Evolutionary conservation across 108 stramenopile genomes (phyloP).

Genomic region (Pseudonitzschia multiseries): DNA sequence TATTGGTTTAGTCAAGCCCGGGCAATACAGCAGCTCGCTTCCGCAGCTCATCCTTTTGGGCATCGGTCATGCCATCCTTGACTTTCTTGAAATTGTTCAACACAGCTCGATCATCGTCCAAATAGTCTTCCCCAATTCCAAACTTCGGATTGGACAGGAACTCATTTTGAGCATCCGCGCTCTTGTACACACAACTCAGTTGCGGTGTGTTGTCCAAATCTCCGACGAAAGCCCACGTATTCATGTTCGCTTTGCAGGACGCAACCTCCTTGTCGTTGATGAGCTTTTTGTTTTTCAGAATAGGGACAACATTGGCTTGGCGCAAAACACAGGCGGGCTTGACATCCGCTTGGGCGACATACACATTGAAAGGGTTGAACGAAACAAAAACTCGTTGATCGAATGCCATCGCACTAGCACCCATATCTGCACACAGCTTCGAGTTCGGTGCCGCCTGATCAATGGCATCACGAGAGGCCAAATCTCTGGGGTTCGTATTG

Average conservation of each 20-base stretch:
- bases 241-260: slow-evolving; percentile 88
- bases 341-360: slow-evolving; percentile 93
- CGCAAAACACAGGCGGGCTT: slow-evolving; percentile 95
- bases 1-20: slow-evolving; percentile 5
- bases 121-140: slow-evolving; percentile 91
- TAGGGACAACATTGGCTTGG: slow-evolving; percentile 80
- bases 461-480: slow-evolving; percentile 92
- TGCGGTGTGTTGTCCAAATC: slow-evolving; percentile 90
- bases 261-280: slow-evolving; percentile 87
- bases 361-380: slow-evolving; percentile 96
- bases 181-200: slow-evolving; percentile 93
- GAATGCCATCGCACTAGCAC: slow-evolving; percentile 91
- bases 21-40: slow-evolving; percentile 6
- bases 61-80: slow-evolving; percentile 72
- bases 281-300: slow-evolving; percentile 74
- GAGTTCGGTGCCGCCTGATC: slow-evolving; percentile 94
- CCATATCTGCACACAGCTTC: slow-evolving; percentile 83
- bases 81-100: slow-evolving; percentile 34
- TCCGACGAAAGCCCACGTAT: slow-evolving; percentile 96
- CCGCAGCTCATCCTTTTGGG: slow-evolving; percentile 46
- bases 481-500: slow-evolving; percentile 90
- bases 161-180: slow-evolving; percentile 95
- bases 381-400: slow-evolving; percentile 94
- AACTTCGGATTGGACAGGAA: slow-evolving; percentile 91
- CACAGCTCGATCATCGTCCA: slow-evolving; percentile 76